Evolutionary conservation across 116 monocot species (phyloP), one percentile per base, ranked within the genome.

Genomic region (Iris pallida): DNA sequence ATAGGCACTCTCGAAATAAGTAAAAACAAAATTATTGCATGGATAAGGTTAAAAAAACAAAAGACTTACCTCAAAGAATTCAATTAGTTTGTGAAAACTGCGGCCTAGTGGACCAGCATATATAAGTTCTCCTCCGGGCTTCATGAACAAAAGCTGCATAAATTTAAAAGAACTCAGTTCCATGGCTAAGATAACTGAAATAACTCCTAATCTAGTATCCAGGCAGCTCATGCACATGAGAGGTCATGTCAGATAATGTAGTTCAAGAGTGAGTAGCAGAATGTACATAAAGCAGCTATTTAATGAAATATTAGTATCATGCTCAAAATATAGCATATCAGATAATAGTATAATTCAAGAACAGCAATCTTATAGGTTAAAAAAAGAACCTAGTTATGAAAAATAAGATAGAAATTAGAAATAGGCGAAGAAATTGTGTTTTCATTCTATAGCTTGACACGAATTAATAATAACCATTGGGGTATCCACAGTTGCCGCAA

Each of bases 71-170:
- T 99, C 88, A 79, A 93, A 91, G 64, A 82, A 99, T 14, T 99
- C 85, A 59, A 99, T 69, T 71, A 99, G 81, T 15, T 88, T 82
- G 57, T 65, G 73, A 63, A 94, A 99, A 69, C 87, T 90, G 68
- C 75, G 68, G 45, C 99, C 99, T 41, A 99, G 75, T 41, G 82
- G 82, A 73, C 99, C 99, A 68, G 99, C 99, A 88, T 93, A 99
- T 73, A 99, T 88, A 81, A 99, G 94, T 68, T 93, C 71, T 45
- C 99, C 99, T 30, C 99, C 99, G 68, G 88, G 99, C 48, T 99
- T 99, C 99, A 99, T 99, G 59, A 93, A 93, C 68, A 99, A 79
- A 76, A 99, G 94, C 99, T 99, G 79, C 52, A 78, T 60, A 57
- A 40, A 47, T 65, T 30, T 30, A 30, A 30, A 30, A 30, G 30